These are phyloP conservation scores for Fusarium sp. DNA, from an alignment of 2,329 filamentous ascomycete genomes.

Conservation along the genomic window DNA sequence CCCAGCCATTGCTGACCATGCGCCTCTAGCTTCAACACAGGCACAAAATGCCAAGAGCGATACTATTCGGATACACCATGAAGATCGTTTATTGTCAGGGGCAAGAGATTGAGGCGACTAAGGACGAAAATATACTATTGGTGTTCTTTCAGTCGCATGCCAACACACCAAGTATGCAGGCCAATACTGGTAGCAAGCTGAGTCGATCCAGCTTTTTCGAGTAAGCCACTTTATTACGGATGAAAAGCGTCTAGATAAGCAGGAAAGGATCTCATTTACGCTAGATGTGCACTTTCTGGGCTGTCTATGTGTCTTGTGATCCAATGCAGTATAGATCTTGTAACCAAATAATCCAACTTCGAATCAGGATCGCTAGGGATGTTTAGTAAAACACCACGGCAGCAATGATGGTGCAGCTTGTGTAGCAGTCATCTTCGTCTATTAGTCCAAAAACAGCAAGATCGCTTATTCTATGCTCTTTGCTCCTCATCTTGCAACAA, in stretches of 20 bases:
- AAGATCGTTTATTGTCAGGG: not conserved
- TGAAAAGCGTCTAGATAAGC: not conserved
- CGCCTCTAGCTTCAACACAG: not conserved
- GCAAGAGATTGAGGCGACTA: not conserved
- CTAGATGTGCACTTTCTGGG: not conserved
- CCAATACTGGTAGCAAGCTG: constrained; percentile 7
- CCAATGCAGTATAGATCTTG: constrained; percentile 7
- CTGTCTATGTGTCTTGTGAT: constrained; percentile 5
- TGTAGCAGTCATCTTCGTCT: not conserved
- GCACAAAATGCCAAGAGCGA: not conserved
- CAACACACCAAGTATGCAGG: not conserved
- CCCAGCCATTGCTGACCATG: constrained; percentile 2
- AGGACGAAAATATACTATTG: constrained; percentile 8
- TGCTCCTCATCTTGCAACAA: constrained; percentile 50
- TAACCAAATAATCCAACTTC: constrained; percentile 8
- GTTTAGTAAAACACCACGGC: not conserved
- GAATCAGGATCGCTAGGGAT: constrained; percentile 7
- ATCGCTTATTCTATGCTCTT: constrained; percentile 28
- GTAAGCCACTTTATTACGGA: not conserved
- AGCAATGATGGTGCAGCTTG: not conserved
- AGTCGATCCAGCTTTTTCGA: not conserved
- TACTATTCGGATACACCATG: not conserved
- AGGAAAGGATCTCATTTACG: not conserved
- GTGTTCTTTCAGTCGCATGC: not conserved
- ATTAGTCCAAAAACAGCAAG: not conserved